Evolutionary conservation across 352 stramenopile genomes (phyloP).

Genomic region (Globisporangium ultimum): DNA sequence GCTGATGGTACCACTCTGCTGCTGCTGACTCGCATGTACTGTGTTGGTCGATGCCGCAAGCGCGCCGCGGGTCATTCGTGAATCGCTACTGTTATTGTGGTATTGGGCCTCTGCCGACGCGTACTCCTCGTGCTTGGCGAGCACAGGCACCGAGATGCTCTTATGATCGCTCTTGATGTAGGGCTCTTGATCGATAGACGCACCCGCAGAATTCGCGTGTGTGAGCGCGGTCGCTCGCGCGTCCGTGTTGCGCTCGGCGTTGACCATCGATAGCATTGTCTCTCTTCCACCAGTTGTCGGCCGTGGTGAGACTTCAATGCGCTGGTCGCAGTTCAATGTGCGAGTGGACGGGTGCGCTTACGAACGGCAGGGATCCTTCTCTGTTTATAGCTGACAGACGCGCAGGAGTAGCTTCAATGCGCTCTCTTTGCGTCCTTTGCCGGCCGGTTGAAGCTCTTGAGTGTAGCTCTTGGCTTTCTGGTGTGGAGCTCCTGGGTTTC

Average conservation of each 20-base stretch:
- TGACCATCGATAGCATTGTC: constrained; percentile 66
- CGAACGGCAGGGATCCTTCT: no score
- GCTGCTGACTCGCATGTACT: background rate
- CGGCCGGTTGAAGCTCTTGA: constrained; percentile 10
- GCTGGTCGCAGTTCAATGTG: background rate
- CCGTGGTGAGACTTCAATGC: constrained; percentile 15
- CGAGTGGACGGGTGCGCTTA: no score
- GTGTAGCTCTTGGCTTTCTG: background rate
- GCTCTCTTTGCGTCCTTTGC: constrained; percentile 1
- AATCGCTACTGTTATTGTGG: constrained; percentile 16
- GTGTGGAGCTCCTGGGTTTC: constrained; percentile 2
- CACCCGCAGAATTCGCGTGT: background rate
- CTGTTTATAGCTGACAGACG: no score
- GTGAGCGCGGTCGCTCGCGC: constrained; percentile 6
- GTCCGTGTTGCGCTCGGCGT: constrained; percentile 18
- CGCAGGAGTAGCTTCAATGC: background rate
- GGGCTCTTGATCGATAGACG: constrained; percentile 11
- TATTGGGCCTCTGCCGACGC: constrained; percentile 18
- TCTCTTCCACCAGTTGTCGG: constrained; percentile 5
- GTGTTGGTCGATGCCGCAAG: constrained; percentile 6
- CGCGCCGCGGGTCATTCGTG: background rate
- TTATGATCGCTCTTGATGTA: constrained; percentile 8
- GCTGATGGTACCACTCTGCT: background rate
- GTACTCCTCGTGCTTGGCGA: constrained; percentile 15
- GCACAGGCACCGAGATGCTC: constrained; percentile 12